Evolutionary conservation across 257 asterid genomes (phyloP), one percentile per base, ranked within the genome.

Genomic region (Salvia rosmarinus): DNA sequence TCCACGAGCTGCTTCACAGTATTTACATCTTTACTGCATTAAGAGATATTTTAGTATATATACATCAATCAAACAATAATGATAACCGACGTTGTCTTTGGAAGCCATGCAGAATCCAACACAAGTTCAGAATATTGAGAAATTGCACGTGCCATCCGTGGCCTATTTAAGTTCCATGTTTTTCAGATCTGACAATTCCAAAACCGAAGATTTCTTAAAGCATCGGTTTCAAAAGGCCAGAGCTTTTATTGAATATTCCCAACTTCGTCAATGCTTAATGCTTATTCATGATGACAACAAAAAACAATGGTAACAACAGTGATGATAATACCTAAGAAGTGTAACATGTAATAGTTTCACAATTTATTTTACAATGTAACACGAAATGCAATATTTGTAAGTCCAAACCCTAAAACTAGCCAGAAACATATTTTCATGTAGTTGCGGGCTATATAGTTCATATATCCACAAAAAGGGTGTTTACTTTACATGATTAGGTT

Each of bases 1-100:
- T 91, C 98, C 55, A 94, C 95, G 11, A 94, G 96, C 74, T 85
- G 91, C 89, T 88, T 94, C 50, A 94, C 99, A 20, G 93, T 94
- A 68, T 77, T 83, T 68, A 89, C 93, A 70, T 94, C 99, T 77
- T 94, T 86, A 75, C 99, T 91, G 98, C 92, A 89, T 25, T 51
- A 54, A 59, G 44, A 70, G 16, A 64, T 0, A 43, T 67, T 12
- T 69, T 21, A 5, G 28, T 37, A 4, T 58, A 67, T 74, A 67
- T 14, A n/a, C n/a, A n/a, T n/a, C n/a, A n/a, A 34, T 4, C 6
- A 9, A 63, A 50, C 3, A 23, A 72, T n/a, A 50, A 61, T 13
- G 20, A 47, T 46, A n/a, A n/a, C n/a, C n/a, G 19, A 51, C 20
- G 50, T 5, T 35, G 35, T 17, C 30, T 50, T 5, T 32, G 49